These are phyloP conservation scores for Thraustotheca clavata DNA, from an alignment of 352 stramenopile species.

Conservation along the genomic window DNA sequence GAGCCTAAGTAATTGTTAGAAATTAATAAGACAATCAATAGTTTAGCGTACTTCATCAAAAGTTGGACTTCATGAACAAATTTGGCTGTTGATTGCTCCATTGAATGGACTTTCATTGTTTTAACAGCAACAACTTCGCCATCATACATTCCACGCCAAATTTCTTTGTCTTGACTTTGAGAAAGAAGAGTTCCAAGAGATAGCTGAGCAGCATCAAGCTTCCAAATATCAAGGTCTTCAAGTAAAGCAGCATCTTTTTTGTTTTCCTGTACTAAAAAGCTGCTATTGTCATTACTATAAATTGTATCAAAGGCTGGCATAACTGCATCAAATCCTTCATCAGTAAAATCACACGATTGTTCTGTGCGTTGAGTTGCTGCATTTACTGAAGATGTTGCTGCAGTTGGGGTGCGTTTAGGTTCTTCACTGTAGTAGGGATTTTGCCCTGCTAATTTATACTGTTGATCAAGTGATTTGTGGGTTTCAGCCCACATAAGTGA, in stretches of 20 bases:
- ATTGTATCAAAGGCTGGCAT: slow-evolving; percentile 3
- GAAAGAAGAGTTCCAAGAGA: neutral
- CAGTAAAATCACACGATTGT: slow-evolving; percentile 1
- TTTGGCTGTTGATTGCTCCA: slow-evolving; percentile 5
- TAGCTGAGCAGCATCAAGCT: neutral
- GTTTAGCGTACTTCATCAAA: neutral
- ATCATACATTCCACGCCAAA: slow-evolving; percentile 16
- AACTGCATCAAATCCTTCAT: neutral
- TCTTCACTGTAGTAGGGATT: neutral
- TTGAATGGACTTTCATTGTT: slow-evolving; percentile 3
- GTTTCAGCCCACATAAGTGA: slow-evolving; percentile 17
- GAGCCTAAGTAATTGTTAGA: neutral
- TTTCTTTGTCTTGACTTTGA: slow-evolving; percentile 2
- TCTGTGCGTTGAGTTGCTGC: neutral
- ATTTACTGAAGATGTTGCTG: neutral
- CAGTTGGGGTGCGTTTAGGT: neutral
- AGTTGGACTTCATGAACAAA: slow-evolving; percentile 16
- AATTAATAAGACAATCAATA: neutral
- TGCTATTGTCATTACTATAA: neutral
- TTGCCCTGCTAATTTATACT: neutral
- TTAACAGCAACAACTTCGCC: slow-evolving; percentile 16
- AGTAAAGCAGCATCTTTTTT: neutral
- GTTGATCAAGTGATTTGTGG: slow-evolving; percentile 1
- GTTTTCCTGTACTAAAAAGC: neutral
- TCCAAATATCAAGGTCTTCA: slow-evolving; percentile 3